These are phyloP conservation scores for Penicillium sp. DNA, from an alignment of 2,329 filamentous ascomycete genomes.

Conservation along the genomic window DNA sequence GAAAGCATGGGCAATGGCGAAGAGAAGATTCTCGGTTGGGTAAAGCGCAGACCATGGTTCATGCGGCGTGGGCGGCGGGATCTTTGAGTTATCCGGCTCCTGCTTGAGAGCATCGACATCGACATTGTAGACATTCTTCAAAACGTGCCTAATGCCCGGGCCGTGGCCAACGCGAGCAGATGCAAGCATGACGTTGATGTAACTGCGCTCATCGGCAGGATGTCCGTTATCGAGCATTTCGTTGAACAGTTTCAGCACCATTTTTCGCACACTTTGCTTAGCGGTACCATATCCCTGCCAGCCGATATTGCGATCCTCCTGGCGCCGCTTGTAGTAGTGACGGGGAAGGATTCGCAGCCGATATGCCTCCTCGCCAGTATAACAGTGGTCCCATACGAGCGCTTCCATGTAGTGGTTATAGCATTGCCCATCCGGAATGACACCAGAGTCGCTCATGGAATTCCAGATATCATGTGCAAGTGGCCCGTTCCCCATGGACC, in stretches of 20 bases:
- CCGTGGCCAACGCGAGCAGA: conserved; percentile 52
- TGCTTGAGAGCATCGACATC: conserved; percentile 43
- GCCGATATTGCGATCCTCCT: conserved; percentile 12
- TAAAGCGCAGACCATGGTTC: conserved; percentile 50
- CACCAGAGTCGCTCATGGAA: conserved; percentile 32
- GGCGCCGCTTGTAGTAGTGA: conserved; percentile 29
- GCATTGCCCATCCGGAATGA: conserved; percentile 30
- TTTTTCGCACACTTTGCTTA: conserved; percentile 30
- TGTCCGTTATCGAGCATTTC: conserved; percentile 47
- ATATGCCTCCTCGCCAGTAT: conserved; percentile 41
- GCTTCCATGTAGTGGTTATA: conserved; percentile 55
- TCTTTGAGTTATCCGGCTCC: conserved; percentile 29
- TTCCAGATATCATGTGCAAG: conserved; percentile 48
- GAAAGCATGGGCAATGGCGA: conserved; percentile 64
- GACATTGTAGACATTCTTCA: conserved; percentile 54
- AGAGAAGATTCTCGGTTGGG: conserved; percentile 58
- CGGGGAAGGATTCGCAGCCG: conserved; percentile 33
- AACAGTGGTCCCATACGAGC: conserved; percentile 45
- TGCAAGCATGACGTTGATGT: conserved; percentile 51
- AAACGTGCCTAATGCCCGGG: conserved; percentile 43
- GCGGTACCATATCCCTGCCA: conserved; percentile 33
- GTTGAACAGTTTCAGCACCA: conserved; percentile 43
- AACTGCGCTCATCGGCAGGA: conserved; percentile 50
- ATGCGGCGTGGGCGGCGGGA: conserved; percentile 40
- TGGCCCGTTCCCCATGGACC: conserved; percentile 43